Base-by-base conservation (phyloP, 495 filamentous ascomycete species). In the Penicillium soppii region DNA sequence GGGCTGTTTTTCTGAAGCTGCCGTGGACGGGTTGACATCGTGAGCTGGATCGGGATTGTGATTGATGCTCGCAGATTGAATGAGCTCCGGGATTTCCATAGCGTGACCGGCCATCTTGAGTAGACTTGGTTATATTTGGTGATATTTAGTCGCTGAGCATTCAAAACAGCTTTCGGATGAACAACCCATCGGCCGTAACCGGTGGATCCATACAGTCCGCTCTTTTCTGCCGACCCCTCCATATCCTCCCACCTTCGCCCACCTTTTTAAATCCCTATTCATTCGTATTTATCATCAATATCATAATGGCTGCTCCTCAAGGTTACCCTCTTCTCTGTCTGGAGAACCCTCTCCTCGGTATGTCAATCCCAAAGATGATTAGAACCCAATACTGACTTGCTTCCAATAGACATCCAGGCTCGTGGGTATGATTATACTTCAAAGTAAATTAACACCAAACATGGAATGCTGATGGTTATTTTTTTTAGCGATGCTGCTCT, bases 261-360 rank as follows among this genome's bases (percentile, higher is more conserved):
- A 47, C 47, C 40, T 51, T 48, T 57, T 57, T 36, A 36, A 32
- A 47, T 51, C 23, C 44, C 33, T 47, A 44, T 33, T 36, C 44
- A 32, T 19, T 20, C 44, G 39, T 22, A 23, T 26, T 21, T 7
- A 23, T 43, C 48, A 48, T n/a, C n/a, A n/a, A n/a, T 35, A 41
- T 53, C 47, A 82, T 69, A 58, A 94, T 92, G 89, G 78, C 87
- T 52, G 66, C 85, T 56, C 69, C 71, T 45, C 84, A 87, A 70
- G 84, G 87, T 67, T 97, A 87, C 75, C 78, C 85, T 69, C 84
- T 98, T 53, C 76, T 96, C 53, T 91, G 88, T 74, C 71, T 98
- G 63, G 94, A 96, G 84, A 98, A 98, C 71, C 94, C 94, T 67
- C 82, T 98, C 58, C 86, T 98, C 56, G 90, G 89, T 92, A 73